Evolutionary conservation across 139 green algal genomes (phyloP).

Genomic region (Chlamydomonas sphaeroides): DNA sequence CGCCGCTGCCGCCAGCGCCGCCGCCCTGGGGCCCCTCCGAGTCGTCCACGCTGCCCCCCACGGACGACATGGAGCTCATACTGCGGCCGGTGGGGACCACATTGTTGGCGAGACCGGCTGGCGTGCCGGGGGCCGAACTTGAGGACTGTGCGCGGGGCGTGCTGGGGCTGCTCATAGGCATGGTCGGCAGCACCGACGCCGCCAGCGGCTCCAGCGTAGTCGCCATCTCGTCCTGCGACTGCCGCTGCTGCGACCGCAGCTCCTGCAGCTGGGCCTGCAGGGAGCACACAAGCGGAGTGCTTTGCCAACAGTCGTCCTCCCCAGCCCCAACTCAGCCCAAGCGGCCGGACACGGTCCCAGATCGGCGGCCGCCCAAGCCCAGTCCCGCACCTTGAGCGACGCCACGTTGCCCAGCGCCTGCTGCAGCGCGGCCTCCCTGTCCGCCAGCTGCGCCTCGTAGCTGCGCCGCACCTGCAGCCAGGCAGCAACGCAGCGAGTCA

Average conservation of each 20-base stretch:
- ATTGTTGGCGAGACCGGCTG: conserved; percentile 4
- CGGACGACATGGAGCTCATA: no score
- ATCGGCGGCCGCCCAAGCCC: no score
- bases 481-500: no score
- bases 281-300: background rate
- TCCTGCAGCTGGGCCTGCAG: background rate
- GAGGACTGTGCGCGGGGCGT: background rate
- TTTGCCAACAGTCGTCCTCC: background rate
- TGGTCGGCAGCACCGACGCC: background rate
- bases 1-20: no score
- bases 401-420: conserved; percentile 23
- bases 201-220: background rate
- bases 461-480: background rate
- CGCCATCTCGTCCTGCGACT: background rate
- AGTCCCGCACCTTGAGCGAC: background rate
- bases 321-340: background rate
- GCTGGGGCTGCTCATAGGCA: no score
- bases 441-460: conserved; percentile 7
- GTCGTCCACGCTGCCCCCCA: background rate
- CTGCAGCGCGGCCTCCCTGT: background rate
- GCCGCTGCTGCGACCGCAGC: background rate
- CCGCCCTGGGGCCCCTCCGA: background rate
- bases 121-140: background rate
- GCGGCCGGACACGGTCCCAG: no score
- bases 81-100: conserved; percentile 1